Conservation (phyloP, 306 rosid genomes). For the Cicer arietinum region DNA sequence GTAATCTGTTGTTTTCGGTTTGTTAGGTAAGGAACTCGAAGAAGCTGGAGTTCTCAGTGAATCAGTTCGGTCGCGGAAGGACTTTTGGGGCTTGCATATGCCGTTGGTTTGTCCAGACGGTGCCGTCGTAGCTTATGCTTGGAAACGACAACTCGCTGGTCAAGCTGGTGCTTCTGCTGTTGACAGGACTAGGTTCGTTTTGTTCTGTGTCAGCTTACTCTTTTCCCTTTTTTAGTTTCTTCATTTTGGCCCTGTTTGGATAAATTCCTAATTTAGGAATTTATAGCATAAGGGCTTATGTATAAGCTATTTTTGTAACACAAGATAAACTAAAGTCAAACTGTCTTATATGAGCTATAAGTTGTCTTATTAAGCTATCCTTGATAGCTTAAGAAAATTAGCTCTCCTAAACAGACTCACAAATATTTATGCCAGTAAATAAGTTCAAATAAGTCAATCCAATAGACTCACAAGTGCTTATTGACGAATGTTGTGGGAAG, state of each 20-base stretch:
- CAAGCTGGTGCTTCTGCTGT: constrained; percentile 95
- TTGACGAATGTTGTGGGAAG: not conserved
- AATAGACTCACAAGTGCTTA: too few relatives aligned
- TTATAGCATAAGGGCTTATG: too few relatives aligned
- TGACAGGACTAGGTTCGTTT: constrained; percentile 76
- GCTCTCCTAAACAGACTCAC: too few relatives aligned
- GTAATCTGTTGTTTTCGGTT: not conserved
- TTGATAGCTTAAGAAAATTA: too few relatives aligned
- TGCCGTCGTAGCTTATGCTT: constrained; percentile 91
- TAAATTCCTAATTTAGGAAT: too few relatives aligned
- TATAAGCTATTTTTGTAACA: too few relatives aligned
- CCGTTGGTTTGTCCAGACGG: constrained; percentile 93
- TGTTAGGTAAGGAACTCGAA: constrained; percentile 78
- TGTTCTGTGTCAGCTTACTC: constrained; percentile 7
- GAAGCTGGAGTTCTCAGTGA: constrained; percentile 85
- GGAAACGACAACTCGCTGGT: constrained; percentile 94
- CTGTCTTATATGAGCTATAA: too few relatives aligned
- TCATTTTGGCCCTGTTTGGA: not conserved
- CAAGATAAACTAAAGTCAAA: too few relatives aligned
- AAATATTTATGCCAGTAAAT: too few relatives aligned
- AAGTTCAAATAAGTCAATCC: too few relatives aligned
- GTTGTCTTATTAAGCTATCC: too few relatives aligned
- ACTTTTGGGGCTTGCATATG: constrained; percentile 95
- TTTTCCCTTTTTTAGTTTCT: not conserved
- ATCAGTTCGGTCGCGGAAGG: constrained; percentile 74